phyloP scores from a whole-genome alignment of 2,329 filamentous ascomycete species.

The Aspergillus sojae region DNA sequence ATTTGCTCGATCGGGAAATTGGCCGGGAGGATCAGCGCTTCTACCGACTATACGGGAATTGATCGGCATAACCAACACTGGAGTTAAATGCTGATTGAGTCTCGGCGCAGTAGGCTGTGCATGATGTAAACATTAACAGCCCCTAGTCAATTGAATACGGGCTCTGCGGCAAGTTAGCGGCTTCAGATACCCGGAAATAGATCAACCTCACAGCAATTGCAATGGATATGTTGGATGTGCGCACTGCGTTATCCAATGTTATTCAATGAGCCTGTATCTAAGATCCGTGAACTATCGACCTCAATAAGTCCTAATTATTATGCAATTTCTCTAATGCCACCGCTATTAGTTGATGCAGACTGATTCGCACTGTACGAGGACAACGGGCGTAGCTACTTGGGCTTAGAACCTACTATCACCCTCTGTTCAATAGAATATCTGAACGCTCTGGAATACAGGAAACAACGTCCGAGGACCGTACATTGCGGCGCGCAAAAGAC shows the following conservation, averaged over 20 bases:
- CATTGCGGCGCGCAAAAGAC: too few relatives aligned
- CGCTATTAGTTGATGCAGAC: too few relatives aligned
- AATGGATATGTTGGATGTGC: rapidly evolving
- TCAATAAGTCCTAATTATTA: too few relatives aligned
- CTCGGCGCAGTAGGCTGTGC: not conserved
- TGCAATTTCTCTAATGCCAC: too few relatives aligned
- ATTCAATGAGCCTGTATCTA: too few relatives aligned
- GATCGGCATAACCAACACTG: not conserved
- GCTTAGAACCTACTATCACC: too few relatives aligned
- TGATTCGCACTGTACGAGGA: too few relatives aligned
- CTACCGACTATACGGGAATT: not conserved
- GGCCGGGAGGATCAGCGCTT: not conserved
- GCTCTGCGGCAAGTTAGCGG: not conserved
- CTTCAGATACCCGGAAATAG: not conserved
- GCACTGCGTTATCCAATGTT: not conserved
- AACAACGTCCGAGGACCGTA: too few relatives aligned
- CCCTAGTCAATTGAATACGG: not conserved
- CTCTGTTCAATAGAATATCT: too few relatives aligned
- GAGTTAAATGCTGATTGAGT: not conserved
- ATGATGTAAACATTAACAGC: not conserved
- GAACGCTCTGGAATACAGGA: too few relatives aligned
- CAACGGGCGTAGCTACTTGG: too few relatives aligned
- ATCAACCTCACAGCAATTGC: not conserved
- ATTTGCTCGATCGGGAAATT: not conserved
- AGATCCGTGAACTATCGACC: too few relatives aligned